These are phyloP conservation scores for Fragaria ananassa DNA, from an alignment of 306 rosid genomes.

Conservation along the genomic window DNA sequence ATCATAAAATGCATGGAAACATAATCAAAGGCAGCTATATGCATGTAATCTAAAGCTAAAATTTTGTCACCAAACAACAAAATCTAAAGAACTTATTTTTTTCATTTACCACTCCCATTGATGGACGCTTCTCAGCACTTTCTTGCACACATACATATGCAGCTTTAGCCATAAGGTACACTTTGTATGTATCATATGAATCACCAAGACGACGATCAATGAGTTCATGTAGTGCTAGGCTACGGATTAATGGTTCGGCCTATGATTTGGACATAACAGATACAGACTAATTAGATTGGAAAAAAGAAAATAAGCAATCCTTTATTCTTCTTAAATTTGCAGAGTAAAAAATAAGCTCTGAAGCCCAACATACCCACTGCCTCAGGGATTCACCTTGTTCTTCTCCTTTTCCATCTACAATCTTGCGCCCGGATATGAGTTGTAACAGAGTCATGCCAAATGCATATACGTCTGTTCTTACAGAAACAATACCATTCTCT, in stretches of 20 bases:
- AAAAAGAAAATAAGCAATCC: neutral
- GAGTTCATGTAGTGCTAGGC: conserved; percentile 62
- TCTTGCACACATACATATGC: conserved; percentile 60
- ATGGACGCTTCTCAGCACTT: conserved; percentile 65
- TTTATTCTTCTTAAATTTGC: neutral
- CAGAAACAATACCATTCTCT: conserved; percentile 67
- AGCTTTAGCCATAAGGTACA: conserved; percentile 71
- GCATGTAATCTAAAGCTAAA: no score
- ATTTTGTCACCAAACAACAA: no score
- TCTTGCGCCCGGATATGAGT: conserved; percentile 65
- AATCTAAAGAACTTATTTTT: neutral
- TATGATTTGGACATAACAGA: conserved; percentile 22
- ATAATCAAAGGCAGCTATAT: no score
- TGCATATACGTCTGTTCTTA: conserved; percentile 64
- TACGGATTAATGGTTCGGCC: conserved; percentile 65
- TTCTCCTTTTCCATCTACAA: conserved; percentile 30
- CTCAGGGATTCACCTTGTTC: conserved; percentile 48
- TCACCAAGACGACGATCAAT: conserved; percentile 65
- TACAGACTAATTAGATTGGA: neutral
- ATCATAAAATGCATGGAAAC: neutral
- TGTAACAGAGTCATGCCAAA: conserved; percentile 68
- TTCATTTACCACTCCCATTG: conserved; percentile 61
- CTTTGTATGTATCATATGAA: conserved; percentile 50
- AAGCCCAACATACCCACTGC: conserved; percentile 57
- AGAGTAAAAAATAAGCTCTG: neutral